These are phyloP conservation scores for Cladosporium phlei DNA, from an alignment of 2,329 filamentous ascomycete genomes.

Conservation along the genomic window DNA sequence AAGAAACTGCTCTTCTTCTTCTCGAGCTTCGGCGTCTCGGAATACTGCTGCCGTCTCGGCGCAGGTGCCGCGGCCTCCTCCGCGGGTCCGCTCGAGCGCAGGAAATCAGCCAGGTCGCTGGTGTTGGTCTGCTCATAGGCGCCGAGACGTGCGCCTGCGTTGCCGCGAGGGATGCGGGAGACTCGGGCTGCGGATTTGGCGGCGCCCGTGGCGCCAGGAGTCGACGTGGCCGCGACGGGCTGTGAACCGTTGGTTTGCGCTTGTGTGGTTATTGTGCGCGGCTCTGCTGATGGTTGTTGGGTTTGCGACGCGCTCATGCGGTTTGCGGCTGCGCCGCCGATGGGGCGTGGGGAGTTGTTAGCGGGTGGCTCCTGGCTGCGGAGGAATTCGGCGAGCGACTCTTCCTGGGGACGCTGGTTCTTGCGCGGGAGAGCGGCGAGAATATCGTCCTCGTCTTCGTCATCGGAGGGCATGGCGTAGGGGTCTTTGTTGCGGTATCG, in stretches of 20 bases:
- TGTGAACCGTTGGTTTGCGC: neutral
- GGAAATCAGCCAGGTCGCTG: slow-evolving; percentile 38
- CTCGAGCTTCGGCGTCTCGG: neutral
- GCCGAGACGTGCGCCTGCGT: slow-evolving; percentile 9
- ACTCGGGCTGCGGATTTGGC: slow-evolving; percentile 15
- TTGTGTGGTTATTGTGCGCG: neutral
- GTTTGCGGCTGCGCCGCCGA: slow-evolving; percentile 17
- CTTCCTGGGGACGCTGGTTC: slow-evolving; percentile 44
- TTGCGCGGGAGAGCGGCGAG: slow-evolving; percentile 40
- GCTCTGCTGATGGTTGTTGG: neutral
- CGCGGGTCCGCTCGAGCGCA: slow-evolving; percentile 1
- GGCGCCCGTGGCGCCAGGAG: slow-evolving; percentile 14
- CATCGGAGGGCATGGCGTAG: slow-evolving; percentile 73
- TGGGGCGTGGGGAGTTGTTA: slow-evolving; percentile 13
- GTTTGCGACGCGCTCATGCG: slow-evolving; percentile 13
- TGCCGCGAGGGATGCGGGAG: slow-evolving; percentile 25
- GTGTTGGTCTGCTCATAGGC: slow-evolving; percentile 24
- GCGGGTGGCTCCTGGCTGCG: slow-evolving; percentile 62
- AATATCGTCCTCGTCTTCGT: slow-evolving; percentile 50
- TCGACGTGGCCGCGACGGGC: slow-evolving; percentile 11
- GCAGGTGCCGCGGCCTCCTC: neutral
- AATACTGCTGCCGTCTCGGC: neutral
- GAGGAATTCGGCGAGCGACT: slow-evolving; percentile 70
- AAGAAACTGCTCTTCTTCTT: slow-evolving; percentile 13
- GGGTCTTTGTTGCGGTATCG: slow-evolving; percentile 78